Base-by-base conservation (phyloP, 225 moss, liverwort and hornwort genomes). In the Marchantia polymorpha region DNA sequence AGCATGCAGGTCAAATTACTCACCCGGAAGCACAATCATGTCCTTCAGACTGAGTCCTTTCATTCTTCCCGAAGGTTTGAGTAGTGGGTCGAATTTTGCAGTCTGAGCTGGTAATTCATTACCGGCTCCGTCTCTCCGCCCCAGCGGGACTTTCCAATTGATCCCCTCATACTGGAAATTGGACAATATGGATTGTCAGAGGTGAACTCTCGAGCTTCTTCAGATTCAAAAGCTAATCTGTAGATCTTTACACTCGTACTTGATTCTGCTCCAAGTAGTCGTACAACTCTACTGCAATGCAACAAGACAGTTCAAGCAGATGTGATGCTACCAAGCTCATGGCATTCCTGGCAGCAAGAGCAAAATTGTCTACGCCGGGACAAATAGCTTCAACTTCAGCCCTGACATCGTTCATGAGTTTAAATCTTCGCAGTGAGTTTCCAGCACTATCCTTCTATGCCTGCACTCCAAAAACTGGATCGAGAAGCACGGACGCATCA, bases 131-230 rank as follows among this genome's bases (percentile, higher is more conserved):
- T 77, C 77, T 64, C 77, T 63, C 47, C 77, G 77, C 8, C 77
- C 77, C 77, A 77, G 6, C 9, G 30, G 23, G n/a, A 77, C 77
- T 7, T 7, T 61, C 77, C 77, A 77, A 5, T 26, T 54, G 7
- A 26, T 26, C 13, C 75, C 75, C 20, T 26, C 75, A 46, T 81
- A 79, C 86, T 87, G 83, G 19, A 72, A 8, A 15, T 67, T 29
- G 14, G 31, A 15, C 16, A 61, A 23, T 2, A 39, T 39, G 39
- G 5, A 39, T 39, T 39, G 39, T 39, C 5, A 39, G 39, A 39
- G 39, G 39, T 39, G 39, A 5, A 39, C 2, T 39, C 39, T 39
- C 39, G 39, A 39, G 39, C 39, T 2, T 5, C 39, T 39, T 39
- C 39, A 39, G 39, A 39, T 39, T 39, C 39, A 39, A 39, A 39